Base-by-base conservation (phyloP, 192 early-diverging fungal species). In the Chytriomyces confervae region DNA sequence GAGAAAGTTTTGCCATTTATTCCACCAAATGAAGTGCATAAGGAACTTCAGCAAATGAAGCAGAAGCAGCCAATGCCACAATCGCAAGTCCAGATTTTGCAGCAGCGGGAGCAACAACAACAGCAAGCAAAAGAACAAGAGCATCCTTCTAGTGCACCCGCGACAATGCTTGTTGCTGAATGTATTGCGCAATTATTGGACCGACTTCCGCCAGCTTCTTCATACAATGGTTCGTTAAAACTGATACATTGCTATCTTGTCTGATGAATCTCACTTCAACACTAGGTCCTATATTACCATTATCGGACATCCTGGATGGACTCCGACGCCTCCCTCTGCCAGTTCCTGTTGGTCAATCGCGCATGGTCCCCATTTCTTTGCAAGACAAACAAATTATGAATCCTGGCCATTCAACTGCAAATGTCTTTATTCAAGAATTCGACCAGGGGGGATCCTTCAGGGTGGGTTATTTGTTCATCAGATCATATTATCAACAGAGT, bases 201-300 rank as follows among this genome's bases (percentile, higher is more conserved):
- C 16, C 50, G 77, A 20, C 53, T 85, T 11, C 84, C 84, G 11
- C 75, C 81, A 3, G 74, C 82, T 11, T 61, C 66, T 16, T 65
- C 66, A 27, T 85, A 85, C 74, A 80, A 83, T 62, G 83, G 82
- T 83, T 61, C 13, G 62, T 46, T 68, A 16, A 44, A 13, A 78
- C 75, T 74, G 60, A 43, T 5, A 6, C 16, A 44, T 49, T 73
- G 13, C 45, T 66, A 20, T 43, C 18, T 20, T 9, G 24, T 50
- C 60, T 50, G 13, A 46, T 45, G 36, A 50, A n/a, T 80, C 53
- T 23, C 16, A 43, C 48, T 68, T 23, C 20, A n/a, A 57, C 13
- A 1, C 57, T 46, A 80, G 81, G 82, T n/a, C 79, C 82, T 6
- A 66, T 69, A 16, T 20, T 84, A n/a, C 82, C 82, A 13, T 45